Percentiles rank a stretch among this genome's conserved stretches.
These are phyloP conservation scores for Immersiporthe knoxdaviesiana DNA, from an alignment of 2,329 filamentous ascomycete species.

Conservation along the genomic window DNA sequence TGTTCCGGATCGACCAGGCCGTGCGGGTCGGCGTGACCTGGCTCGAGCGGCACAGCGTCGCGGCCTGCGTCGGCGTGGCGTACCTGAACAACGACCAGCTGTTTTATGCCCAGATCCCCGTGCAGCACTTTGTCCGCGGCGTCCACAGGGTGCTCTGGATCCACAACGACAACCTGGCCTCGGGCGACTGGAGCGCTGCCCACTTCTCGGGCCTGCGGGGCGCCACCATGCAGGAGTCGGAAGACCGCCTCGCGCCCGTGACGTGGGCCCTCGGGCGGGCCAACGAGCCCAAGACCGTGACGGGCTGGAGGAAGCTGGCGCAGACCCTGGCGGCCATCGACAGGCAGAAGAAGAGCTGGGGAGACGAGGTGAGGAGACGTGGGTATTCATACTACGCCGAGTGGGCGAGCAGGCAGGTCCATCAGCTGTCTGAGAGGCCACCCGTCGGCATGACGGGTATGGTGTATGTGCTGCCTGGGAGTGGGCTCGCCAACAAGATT, in stretches of 20 bases:
- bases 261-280: not conserved
- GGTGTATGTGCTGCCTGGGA: not conserved
- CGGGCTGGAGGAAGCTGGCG: not conserved
- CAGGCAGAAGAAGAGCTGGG: not conserved
- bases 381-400: not conserved
- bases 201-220: not conserved
- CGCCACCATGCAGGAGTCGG: not conserved
- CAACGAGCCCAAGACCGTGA: not conserved
- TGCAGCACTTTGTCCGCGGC: not conserved
- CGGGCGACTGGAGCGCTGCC: not conserved
- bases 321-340: not conserved
- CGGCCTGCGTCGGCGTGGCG: not conserved
- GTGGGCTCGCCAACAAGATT: not conserved
- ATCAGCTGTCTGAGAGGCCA: not conserved
- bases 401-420: not conserved
- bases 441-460: not conserved
- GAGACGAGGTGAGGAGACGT: not conserved
- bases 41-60: not conserved
- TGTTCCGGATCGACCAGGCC: not conserved
- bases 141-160: not conserved
- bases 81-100: not conserved
- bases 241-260: not conserved
- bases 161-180: not conserved
- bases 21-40: not conserved
- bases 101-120: not conserved